Evolutionary conservation across 805 yeast genomes (phyloP), one percentile per base, ranked within the genome.

Genomic region (Myxozyma neglecta): DNA sequence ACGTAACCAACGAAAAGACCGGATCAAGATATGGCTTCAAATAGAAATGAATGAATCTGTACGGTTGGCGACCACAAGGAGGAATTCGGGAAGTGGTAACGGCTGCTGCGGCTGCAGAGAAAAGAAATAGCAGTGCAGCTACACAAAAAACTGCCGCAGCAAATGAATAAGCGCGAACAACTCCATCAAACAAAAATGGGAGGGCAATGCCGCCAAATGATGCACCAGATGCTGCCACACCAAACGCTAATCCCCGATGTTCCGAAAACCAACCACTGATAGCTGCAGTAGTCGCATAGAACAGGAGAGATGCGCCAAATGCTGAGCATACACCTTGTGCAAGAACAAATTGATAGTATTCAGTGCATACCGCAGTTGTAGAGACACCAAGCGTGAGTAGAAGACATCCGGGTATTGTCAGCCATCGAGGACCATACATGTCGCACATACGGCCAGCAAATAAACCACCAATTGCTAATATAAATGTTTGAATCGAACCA

Each of bases 281-380:
- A 8, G 77, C 73, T 4, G 83, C 77, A 20, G 83, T 72, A 49
- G 81, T 71, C 6, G 83, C 77, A 6, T 79, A 72, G 72, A 81
- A 79, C 34, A 79, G 71, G 59, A 80, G 61, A 1, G 80, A 75
- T 6, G 77, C 71, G 1, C 83, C 83, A 3, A 81, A 57, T 0
- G 84, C 85, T 47, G 79, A 70, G 7, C 83, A 79, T 10, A 81
- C 69, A 36, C 87, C 82, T 69, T 84, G 85, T 4, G 83, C 76
- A 13, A 85, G 71, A 40, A 85, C 75, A 57, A 85, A 80, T 63
- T 85, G 88, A 69, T 78, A 81, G 18, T 81, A 75, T 11, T 75
- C 70, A 2, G 73, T 72, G 54, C 82, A 79, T 51, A 75, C 65
- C 32, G 74, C 70, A n/a, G 74, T 66, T 68, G 74, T 68, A 71